Evolutionary conservation across 2,329 filamentous ascomycete species (phyloP), one percentile per base, ranked within the genome.

Genomic region (Fusarium sp.): DNA sequence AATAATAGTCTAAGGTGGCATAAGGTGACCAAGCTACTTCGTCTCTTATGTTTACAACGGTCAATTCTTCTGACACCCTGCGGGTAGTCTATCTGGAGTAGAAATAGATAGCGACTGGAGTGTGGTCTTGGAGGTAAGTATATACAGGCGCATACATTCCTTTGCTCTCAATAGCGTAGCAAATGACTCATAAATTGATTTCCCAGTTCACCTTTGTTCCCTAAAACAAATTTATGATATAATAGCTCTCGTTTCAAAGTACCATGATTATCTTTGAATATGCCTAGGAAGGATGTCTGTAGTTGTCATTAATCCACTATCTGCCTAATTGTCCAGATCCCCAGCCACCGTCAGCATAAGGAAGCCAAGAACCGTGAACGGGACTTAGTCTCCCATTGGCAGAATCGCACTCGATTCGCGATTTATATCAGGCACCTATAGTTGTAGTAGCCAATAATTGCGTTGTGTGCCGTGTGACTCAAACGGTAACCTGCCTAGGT

Each of bases 361-460:
- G 50, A 40, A 25, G 32, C 32, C 25, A 51, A 32, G n/a, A 21
- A n/a, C 20, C 5, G 10, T 18, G 9, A 23, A 55, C n/a, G 7
- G 21, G 16, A 13, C 8, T 14, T 10, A 28, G 40, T 14, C 2
- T 43, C n/a, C 46, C 13, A 63, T 58, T 50, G 56, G 56, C 16
- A 23, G 20, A 20, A 21, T 23, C 4, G 16, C 18, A 42, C 25
- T 37, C 6, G 10, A 4, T n/a, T 20, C 14, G 18, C 41, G 40
- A 46, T 45, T 5, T 13, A 20, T 45, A 50, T 47, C n/a, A 71
- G 68, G 64, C 61, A 63, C 16, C 61, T 34, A 25, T 46, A 12
- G 10, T 1, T 37, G 34, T 37, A 37, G 34, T 37, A n/a, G 34
- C 34, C 34, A 37, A 37, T 37, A 37, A 37, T 37, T 37, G 34